phyloP scores from a whole-genome alignment of 768 basidiomycete species.

The Chalciporus sphaerocephalus region DNA sequence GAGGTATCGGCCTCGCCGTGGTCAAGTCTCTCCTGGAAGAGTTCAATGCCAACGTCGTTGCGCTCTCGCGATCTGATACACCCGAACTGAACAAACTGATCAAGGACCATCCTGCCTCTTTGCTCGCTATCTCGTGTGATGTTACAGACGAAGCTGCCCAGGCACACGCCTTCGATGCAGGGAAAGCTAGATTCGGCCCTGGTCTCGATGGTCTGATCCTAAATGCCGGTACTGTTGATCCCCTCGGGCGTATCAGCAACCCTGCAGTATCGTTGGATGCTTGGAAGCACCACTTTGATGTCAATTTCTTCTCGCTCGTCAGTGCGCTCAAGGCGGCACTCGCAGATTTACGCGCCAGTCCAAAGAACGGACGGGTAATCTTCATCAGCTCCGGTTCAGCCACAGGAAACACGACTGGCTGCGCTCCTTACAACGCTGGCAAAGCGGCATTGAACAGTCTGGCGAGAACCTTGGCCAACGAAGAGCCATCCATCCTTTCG shows the following conservation, averaged over 20 bases:
- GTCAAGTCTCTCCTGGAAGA: constrained; percentile 59
- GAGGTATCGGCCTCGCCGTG: constrained; percentile 79
- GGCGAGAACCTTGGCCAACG: constrained; percentile 77
- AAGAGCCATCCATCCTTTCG: constrained; percentile 71
- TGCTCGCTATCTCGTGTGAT: constrained; percentile 65
- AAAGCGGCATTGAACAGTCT: constrained; percentile 91
- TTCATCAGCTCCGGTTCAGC: constrained; percentile 88
- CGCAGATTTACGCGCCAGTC: constrained; percentile 62
- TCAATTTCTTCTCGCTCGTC: constrained; percentile 85
- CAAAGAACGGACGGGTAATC: constrained; percentile 60
- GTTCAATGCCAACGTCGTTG: constrained; percentile 65
- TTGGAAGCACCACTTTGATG: constrained; percentile 74
- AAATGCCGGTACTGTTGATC: constrained; percentile 79
- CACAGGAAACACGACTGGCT: constrained; percentile 57
- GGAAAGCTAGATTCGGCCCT: constrained; percentile 49
- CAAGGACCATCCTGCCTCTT: constrained; percentile 32
- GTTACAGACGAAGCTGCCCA: constrained; percentile 58
- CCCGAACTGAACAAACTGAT: constrained; percentile 57
- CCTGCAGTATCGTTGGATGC: constrained; percentile 44
- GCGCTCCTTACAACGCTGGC: constrained; percentile 78
- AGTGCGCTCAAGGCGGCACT: constrained; percentile 62
- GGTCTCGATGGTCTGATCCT: constrained; percentile 72
- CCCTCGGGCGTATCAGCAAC: constrained; percentile 56
- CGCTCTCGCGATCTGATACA: constrained; percentile 66
- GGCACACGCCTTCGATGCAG: constrained; percentile 51